These are phyloP conservation scores for Fonsecaea multimorphosa DNA, from an alignment of 2,329 filamentous ascomycete species.

Conservation along the genomic window DNA sequence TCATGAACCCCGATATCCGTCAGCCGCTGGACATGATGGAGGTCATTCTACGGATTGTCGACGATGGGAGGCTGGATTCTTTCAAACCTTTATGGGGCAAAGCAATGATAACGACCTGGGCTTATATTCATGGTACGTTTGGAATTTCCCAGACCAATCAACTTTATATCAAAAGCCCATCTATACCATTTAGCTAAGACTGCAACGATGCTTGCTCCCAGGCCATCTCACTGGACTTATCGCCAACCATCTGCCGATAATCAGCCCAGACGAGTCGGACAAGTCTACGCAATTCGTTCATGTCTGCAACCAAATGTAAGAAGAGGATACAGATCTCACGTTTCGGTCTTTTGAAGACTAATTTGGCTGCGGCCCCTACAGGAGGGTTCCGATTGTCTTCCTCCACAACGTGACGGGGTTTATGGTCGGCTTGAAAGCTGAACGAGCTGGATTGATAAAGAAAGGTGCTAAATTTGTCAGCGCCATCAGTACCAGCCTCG, in stretches of 20 bases:
- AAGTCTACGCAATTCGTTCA: constrained; percentile 54
- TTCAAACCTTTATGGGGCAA: constrained; percentile 52
- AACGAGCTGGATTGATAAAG: constrained; percentile 54
- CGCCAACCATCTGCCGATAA: constrained; percentile 51
- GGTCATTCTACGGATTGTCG: constrained; percentile 51
- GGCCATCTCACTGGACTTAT: constrained; percentile 49
- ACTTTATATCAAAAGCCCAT: neutral
- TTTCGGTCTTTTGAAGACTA: neutral
- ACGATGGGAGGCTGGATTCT: constrained; percentile 47
- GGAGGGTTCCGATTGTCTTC: constrained; percentile 52
- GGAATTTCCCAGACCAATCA: too few species aligned
- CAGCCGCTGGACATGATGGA: constrained; percentile 50
- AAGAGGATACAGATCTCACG: neutral
- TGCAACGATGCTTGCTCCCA: constrained; percentile 21
- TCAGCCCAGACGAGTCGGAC: constrained; percentile 49
- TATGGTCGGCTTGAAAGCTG: constrained; percentile 56
- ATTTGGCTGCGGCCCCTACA: neutral
- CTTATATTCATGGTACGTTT: constrained; percentile 47
- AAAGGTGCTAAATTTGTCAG: constrained; percentile 54
- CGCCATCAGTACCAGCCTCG: constrained; percentile 52
- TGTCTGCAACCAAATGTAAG: constrained; percentile 49
- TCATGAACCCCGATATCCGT: constrained; percentile 51
- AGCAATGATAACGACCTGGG: constrained; percentile 49
- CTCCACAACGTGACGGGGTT: constrained; percentile 57
- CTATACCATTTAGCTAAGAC: neutral